phyloP scores from a whole-genome alignment of 2,329 filamentous ascomycete species.

The Aureobasidium mangrovei region DNA sequence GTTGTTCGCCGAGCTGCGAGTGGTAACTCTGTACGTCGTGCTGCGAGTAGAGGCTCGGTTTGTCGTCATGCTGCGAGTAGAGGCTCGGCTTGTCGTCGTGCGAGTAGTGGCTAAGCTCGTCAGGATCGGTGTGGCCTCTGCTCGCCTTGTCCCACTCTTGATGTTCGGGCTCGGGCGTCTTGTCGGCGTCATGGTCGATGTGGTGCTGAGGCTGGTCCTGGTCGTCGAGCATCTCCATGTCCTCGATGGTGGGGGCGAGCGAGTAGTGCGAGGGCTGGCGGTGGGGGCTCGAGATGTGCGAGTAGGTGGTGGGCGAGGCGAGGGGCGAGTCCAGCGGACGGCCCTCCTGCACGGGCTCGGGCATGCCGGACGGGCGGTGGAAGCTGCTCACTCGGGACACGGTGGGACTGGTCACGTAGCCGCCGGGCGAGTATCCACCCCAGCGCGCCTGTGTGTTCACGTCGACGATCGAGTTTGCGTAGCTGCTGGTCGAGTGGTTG shows the following conservation, averaged over 20 bases:
- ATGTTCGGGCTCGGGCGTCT: slow-evolving; percentile 2
- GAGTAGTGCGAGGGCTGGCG: slow-evolving; percentile 16
- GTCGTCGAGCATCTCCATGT: not conserved
- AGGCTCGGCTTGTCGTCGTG: not conserved
- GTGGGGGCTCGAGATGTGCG: not conserved
- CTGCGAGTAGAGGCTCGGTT: not conserved
- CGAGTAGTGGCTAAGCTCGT: slow-evolving; percentile 6
- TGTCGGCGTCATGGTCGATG: not conserved
- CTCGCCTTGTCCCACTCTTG: slow-evolving; percentile 6
- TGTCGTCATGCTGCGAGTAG: not conserved
- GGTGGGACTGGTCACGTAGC: slow-evolving; percentile 58
- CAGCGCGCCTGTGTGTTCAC: slow-evolving; percentile 58
- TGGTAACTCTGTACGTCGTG: not conserved
- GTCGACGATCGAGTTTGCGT: slow-evolving; percentile 56
- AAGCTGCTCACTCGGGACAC: slow-evolving; percentile 35
- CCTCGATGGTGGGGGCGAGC: slow-evolving; percentile 11
- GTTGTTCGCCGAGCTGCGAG: not conserved
- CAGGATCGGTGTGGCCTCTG: not conserved
- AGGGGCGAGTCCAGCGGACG: slow-evolving; percentile 28
- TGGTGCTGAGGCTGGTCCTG: not conserved
- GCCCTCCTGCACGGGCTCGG: slow-evolving; percentile 31
- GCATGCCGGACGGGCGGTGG: slow-evolving; percentile 22
- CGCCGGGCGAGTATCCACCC: slow-evolving; percentile 61
- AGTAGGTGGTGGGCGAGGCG: slow-evolving; percentile 16
- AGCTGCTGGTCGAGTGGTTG: slow-evolving; percentile 35